Evolutionary conservation across 2,329 filamentous ascomycete species (phyloP).

Genomic region (Neofusicoccum sp.): DNA sequence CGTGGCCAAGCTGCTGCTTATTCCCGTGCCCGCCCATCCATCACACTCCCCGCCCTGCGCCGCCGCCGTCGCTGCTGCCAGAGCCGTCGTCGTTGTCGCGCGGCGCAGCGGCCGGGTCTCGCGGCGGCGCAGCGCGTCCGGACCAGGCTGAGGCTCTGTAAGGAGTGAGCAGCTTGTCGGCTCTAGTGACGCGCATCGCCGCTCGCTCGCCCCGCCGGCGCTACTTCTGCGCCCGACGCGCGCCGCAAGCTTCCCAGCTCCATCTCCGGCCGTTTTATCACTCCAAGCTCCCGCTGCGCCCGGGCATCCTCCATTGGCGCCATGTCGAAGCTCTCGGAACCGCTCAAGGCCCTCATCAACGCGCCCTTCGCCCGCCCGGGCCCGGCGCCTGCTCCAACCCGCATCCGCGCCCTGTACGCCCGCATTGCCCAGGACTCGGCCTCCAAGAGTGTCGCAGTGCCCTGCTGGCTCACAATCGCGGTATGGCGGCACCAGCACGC

Average conservation of each 20-base stretch:
- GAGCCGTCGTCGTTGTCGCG: too few relatives aligned
- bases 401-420: constrained; percentile 66
- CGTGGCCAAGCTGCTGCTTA: too few relatives aligned
- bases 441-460: constrained; percentile 62
- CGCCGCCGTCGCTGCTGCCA: too few relatives aligned
- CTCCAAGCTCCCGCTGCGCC: background rate
- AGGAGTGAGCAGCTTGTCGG: background rate
- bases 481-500: constrained; percentile 41
- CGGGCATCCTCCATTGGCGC: constrained; percentile 25
- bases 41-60: too few relatives aligned
- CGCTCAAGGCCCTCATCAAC: constrained; percentile 74
- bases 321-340: constrained; percentile 74
- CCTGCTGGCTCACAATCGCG: constrained; percentile 69
- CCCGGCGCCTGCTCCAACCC: constrained; percentile 64
- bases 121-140: too few relatives aligned
- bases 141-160: too few relatives aligned
- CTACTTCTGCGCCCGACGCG: constrained; percentile 10
- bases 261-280: background rate
- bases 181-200: background rate
- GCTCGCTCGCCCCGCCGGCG: background rate
- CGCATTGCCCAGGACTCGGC: constrained; percentile 65
- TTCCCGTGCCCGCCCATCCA: too few relatives aligned
- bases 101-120: too few relatives aligned
- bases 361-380: constrained; percentile 67
- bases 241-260: background rate